A percentile compares a stretch with the other conserved stretches of the same genome.
Evolutionary conservation across 1,139 yeast species (phyloP).

Genomic region (Nakaseomyces nivariensis): DNA sequence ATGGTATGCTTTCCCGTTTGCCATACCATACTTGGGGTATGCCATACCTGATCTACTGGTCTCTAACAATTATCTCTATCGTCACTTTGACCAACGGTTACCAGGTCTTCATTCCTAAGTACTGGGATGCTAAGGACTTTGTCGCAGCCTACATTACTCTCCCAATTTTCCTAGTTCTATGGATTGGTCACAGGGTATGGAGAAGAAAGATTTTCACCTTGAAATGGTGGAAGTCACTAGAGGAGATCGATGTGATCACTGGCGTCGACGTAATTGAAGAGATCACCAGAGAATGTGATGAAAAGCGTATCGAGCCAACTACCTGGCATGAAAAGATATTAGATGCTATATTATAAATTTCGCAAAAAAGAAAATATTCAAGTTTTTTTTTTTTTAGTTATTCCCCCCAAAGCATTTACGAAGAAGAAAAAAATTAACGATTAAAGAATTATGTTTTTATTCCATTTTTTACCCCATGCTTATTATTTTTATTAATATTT

Average conservation of each 20-base stretch:
- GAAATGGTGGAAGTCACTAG: slow-evolving; percentile 20
- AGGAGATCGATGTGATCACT: slow-evolving; percentile 25
- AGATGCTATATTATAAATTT: slow-evolving; percentile 16
- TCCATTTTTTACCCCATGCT: not conserved
- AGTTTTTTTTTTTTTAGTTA: not conserved
- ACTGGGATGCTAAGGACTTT: slow-evolving; percentile 39
- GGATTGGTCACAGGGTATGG: slow-evolving; percentile 31
- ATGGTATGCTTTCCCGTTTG: slow-evolving; percentile 43
- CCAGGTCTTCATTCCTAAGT: slow-evolving; percentile 37
- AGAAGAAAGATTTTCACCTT: slow-evolving; percentile 5
- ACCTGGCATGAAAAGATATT: slow-evolving; percentile 17
- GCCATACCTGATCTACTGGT: slow-evolving; percentile 43
- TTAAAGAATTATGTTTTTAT: not conserved
- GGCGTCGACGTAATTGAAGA: slow-evolving; percentile 25
- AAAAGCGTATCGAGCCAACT: slow-evolving; percentile 15
- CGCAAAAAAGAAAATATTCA: too few relatives aligned
- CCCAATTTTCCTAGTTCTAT: slow-evolving; percentile 43
- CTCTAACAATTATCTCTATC: slow-evolving; percentile 35
- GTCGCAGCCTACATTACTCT: slow-evolving; percentile 54
- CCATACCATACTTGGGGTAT: slow-evolving; percentile 40
- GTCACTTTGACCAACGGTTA: slow-evolving; percentile 51
- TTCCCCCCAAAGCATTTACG: not conserved
- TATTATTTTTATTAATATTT: too few relatives aligned
- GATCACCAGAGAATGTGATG: slow-evolving; percentile 18
- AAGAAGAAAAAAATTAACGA: not conserved